Base-by-base conservation (phyloP, 2,329 filamentous ascomycete genomes). In the Alternaria viburni region DNA sequence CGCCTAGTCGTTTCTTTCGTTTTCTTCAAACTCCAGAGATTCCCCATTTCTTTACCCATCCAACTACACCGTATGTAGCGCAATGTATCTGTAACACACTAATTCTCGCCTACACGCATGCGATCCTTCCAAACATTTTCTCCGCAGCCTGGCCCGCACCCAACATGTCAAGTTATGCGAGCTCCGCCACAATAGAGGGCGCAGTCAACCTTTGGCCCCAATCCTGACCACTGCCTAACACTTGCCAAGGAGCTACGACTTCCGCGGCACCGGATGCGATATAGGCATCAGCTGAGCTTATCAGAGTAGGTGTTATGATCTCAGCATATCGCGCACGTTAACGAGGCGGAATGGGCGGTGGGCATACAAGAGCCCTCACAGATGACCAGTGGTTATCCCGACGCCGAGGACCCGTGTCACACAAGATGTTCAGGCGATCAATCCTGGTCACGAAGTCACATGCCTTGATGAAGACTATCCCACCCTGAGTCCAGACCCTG, bases 251-350 rank as follows among this genome's bases (percentile, higher is more conserved):
- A 54, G 51, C 57, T 63, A 57, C 59, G 54, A 30, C 59, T 32
- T 57, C 52, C 56, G 60, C 52, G 36, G 57, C 19, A 45, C 56
- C 59, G 58, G 59, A 60, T 62, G 59, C 55, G 52, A 65, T 57
- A 54, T 54, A 62, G 59, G 44, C 62, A 65, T 67, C 62, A 67
- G 65, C 62, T 67, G 58, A 67, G 45, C 59, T 59, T 56, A 59
- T 61, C 61, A 26, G 45, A 36, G 47, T 32, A 45, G 19, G n/a
- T 45, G 25, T 32, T 9, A 54, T 45, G 17, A 54, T 36, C 28
- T 50, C 30, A 59, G 23, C 49, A 54, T 10, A 17, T 52, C 23
- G 19, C 36, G 47, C 56, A n/a, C 32, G 41, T 54, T 19, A 46
- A 54, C 36, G 49, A 30, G 46, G 32, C 56, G 56, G 56, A 43